phyloP scores from a whole-genome alignment of 257 asterid genomes.

The Solanum medicagineum region DNA sequence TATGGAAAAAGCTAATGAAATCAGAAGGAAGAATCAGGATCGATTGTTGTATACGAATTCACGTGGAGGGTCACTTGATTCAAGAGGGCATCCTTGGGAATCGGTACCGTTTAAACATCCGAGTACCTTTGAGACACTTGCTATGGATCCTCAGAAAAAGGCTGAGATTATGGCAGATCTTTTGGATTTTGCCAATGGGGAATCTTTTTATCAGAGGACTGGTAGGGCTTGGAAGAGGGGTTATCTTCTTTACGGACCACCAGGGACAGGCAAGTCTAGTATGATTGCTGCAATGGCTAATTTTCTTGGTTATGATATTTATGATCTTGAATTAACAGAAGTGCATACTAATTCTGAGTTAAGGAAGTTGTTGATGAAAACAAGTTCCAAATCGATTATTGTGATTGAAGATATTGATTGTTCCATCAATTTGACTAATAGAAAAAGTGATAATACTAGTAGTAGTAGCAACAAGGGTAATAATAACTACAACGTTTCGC shows the following conservation, averaged over 20 bases:
- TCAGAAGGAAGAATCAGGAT: constrained; percentile 27
- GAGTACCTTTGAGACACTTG: constrained; percentile 30
- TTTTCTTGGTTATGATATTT: constrained; percentile 33
- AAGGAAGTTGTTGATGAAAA: constrained; percentile 33
- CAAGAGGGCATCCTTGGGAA: constrained; percentile 41
- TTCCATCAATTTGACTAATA: constrained; percentile 24
- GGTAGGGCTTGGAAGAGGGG: constrained; percentile 48
- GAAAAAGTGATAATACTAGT: constrained; percentile 1
- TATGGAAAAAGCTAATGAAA: constrained; percentile 28
- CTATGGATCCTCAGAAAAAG: constrained; percentile 29
- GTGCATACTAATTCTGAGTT: constrained; percentile 29
- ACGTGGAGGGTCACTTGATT: constrained; percentile 32
- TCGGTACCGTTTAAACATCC: constrained; percentile 46
- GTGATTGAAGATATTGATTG: constrained; percentile 44
- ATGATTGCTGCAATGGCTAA: constrained; percentile 54
- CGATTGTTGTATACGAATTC: constrained; percentile 32
- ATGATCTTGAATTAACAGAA: constrained; percentile 37
- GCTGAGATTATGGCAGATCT: constrained; percentile 33
- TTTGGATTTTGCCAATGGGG: constrained; percentile 27
- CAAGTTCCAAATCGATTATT: constrained; percentile 28
- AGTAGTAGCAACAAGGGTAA: not conserved
- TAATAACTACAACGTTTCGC: not conserved
- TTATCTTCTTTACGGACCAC: constrained; percentile 30
- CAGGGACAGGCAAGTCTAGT: constrained; percentile 39
- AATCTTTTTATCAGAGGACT: constrained; percentile 25